Conservation (phyloP, 169 alveolate genomes). For the Blepharisma undulans region DNA sequence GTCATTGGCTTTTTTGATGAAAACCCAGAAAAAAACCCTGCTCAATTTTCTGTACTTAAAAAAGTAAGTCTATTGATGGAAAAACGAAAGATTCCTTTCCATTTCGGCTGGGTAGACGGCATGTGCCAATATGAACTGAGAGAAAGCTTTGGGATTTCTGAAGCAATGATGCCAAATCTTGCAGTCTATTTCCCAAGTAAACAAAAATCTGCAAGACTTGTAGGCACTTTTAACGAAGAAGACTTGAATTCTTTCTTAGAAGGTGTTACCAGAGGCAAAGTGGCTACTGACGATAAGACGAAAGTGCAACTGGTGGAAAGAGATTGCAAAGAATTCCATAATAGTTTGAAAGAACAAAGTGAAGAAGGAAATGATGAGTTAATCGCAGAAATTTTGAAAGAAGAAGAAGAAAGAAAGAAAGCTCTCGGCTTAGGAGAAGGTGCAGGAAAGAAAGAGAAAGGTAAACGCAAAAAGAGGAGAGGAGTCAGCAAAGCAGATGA, state of each 20-base stretch:
- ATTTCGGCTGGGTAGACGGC: conserved; percentile 6
- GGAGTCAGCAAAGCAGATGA: background rate
- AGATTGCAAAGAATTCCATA: conserved; percentile 7
- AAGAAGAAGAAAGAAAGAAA: background rate
- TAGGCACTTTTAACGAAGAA: background rate
- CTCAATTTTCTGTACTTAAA: background rate
- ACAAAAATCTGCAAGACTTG: conserved; percentile 6
- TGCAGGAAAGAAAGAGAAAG: background rate
- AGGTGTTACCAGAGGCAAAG: background rate
- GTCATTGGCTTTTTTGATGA: conserved; percentile 13
- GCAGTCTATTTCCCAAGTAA: background rate
- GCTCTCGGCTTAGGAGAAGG: background rate
- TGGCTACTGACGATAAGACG: background rate
- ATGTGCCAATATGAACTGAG: conserved; percentile 6
- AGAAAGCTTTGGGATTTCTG: conserved; percentile 21
- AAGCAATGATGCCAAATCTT: background rate
- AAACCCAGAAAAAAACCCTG: background rate
- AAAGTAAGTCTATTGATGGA: background rate
- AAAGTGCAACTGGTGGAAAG: background rate
- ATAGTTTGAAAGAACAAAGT: background rate
- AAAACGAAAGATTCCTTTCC: background rate
- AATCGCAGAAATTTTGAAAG: background rate
- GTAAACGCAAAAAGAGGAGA: background rate
- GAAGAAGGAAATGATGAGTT: background rate
- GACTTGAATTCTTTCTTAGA: conserved; percentile 16